Base-by-base conservation (phyloP, 192 early-diverging fungal species). In the Gamsiella multidivaricata region DNA sequence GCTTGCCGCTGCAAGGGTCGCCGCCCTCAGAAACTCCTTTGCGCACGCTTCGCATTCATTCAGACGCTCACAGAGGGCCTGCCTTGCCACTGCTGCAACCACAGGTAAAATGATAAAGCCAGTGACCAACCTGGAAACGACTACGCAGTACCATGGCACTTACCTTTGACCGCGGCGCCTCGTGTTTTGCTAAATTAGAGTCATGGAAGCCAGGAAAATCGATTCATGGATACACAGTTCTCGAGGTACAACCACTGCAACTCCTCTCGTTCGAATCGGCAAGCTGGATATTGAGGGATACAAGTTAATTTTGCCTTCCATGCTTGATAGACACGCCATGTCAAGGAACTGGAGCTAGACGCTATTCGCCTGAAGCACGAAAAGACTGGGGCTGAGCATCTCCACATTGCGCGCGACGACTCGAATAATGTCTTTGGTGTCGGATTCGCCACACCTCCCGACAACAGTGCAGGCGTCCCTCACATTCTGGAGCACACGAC, bases 401-500 rank as follows among this genome's bases (percentile, higher is more conserved):
- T 97, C 41, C 96, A 98, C 71, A 89, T 98, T 34, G 80, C 86
- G 23, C 87, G 95, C 51, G 88, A 96, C 61, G 95, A 96, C 71
- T 52, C 86, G 11, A 97, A 98, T 82, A 98, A 97, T 76, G 96
- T 97, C 10, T 98, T 98, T 79, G 93, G 92, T 61, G 90, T 98
- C 45, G 94, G 91, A 5, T 98, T 98, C 73, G 87, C 89, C 23
- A 98, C 96, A 1, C 90, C 95, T 47, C 89, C 90, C 6, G 82
- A 60, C 8, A 91, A 95, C 74, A 92, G 88, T 65, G 91, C 94
- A 20, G 96, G 96, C 3, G 91, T 97, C 8, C 89, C 95, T 51
- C 96, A 98, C 70, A 97, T 98, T 73, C 87, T 98, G 54, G 86
- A 97, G 82, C 96, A 98, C 78, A 96, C 95, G 3, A 94, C 96